Base-by-base conservation (phyloP, 2,329 filamentous ascomycete genomes). In the Aspergillus aculeatinus region DNA sequence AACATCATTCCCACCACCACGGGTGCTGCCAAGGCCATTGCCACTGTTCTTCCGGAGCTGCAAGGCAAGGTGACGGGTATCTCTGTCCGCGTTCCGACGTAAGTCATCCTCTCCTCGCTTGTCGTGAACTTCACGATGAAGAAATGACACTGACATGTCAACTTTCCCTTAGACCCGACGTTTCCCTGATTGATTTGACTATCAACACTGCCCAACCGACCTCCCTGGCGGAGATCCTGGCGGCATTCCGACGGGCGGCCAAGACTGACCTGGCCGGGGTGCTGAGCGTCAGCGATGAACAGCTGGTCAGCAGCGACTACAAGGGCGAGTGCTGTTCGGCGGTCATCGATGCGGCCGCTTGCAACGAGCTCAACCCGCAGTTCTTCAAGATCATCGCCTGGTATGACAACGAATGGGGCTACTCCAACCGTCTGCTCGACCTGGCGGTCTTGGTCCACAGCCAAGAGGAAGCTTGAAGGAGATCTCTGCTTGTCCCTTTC, bases 391-490 rank as follows among this genome's bases (percentile, higher is more conserved):
- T 96, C 65, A 89, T 96, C 79, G 87, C 87, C 70, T 96, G 92
- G 92, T 94, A 95, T 81, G 91, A 94, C 84, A 96, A 96, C 83
- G 92, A 96, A 86, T 96, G 91, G 91, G 92, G 91, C 73, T 96
- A 96, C 87, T 92, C 89, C 78, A 91, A 91, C 82, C 92, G 89
- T 83, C 87, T 91, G 72, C 81, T 91, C 67, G 89, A 92, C 80
- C 87, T 92, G 73, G 66, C 70, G 21, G 66, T 44, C 10, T 44
- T 44, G 39, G 6, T 44, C 39, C 39, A 44, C 39, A n/a, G 4
- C 14, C 39, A 44, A 44, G 39, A 44, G 39, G n/a, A 44, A 44
- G 39, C 39, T 9, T 44, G 39, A 44, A 44, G 39, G 27, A 3
- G n/a, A 7, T 10, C 14, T 10, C 39, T 44, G 39, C 14, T 19